Evolutionary conservation across 352 stramenopile species (phyloP).

Genomic region (Phytopythium oedochilum): DNA sequence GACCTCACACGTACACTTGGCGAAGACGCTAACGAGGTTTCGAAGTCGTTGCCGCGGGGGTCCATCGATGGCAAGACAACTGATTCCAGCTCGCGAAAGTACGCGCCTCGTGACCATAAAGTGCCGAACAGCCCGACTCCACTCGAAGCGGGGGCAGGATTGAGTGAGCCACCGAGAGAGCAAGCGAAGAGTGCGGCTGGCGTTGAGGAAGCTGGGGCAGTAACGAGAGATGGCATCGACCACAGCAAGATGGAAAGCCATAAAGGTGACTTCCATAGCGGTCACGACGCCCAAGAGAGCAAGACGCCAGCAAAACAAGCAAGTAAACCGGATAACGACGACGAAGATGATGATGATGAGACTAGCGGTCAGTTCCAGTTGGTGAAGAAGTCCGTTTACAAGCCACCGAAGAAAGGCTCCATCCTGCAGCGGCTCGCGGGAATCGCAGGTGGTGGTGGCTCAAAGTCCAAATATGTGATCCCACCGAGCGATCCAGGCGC

Average conservation of each 20-base stretch:
- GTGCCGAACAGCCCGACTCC: not conserved
- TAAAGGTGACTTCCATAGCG: not conserved
- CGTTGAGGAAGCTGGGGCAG: not conserved
- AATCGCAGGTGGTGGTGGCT: conserved; percentile 4
- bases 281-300: not conserved
- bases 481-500: not conserved
- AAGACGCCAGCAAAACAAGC: not conserved
- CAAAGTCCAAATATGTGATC: not conserved
- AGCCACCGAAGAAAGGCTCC: conserved; percentile 30
- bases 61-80: not conserved
- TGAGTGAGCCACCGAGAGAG: not conserved
- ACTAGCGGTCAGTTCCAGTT: conserved; percentile 22
- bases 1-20: not conserved
- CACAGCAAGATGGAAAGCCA: not conserved
- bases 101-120: not conserved
- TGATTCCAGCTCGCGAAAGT: not conserved
- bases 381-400: conserved; percentile 72
- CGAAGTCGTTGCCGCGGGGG: not conserved
- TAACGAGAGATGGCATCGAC: too few species aligned
- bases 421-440: conserved; percentile 20
- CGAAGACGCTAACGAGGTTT: not conserved
- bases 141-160: not conserved
- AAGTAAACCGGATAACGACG: conserved; percentile 7
- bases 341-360: conserved; percentile 19
- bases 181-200: not conserved